Base-by-base conservation (phyloP, 257 asterid genomes). In the Nyctanthes arbortristis region DNA sequence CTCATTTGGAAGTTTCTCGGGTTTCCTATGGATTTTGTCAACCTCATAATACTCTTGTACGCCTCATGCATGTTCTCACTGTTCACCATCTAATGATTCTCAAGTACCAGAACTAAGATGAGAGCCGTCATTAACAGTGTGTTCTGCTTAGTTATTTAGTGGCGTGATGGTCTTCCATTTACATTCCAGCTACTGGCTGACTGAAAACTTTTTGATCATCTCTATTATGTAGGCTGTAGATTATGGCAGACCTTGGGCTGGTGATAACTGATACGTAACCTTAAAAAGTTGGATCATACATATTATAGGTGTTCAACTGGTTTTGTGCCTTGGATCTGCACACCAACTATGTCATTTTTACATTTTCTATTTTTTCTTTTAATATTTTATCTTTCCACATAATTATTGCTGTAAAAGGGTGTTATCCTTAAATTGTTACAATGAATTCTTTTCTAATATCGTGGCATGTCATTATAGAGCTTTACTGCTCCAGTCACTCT, bases 251-350 rank as follows among this genome's bases (percentile, higher is more conserved):
- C 59, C 34, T 34, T 65, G 3, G 60, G 32, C 56, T 52, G 63
- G 56, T 70, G 75, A 63, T 61, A 43, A 29, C 32, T 71, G 13
- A 54, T n/a, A n/a, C n/a, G 55, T 20, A 49, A 20, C 62, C 32
- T 72, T 32, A 62, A 40, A 34, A 55, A 62, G 71, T 71, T 61
- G 56, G 61, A 54, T 52, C 64, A 57, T 66, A 30, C 32, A 40
- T 39, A 52, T n/a, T n/a, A n/a, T n/a, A n/a, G n/a, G n/a, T n/a
- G n/a, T n/a, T n/a, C n/a, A n/a, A n/a, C n/a, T n/a, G n/a, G n/a
- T n/a, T n/a, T n/a, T n/a, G n/a, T n/a, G n/a, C 30, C 22, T 10
- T 20, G 57, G 60, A 18, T 20, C 61, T 25, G 62, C 33, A 56
- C 28, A 13, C 7, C 58, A 49, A 3, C 8, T 22, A 32, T 27